Evolutionary conservation across 139 green algal species (phyloP), one percentile per base, ranked within the genome.

Genomic region (Chlorella sp.): DNA sequence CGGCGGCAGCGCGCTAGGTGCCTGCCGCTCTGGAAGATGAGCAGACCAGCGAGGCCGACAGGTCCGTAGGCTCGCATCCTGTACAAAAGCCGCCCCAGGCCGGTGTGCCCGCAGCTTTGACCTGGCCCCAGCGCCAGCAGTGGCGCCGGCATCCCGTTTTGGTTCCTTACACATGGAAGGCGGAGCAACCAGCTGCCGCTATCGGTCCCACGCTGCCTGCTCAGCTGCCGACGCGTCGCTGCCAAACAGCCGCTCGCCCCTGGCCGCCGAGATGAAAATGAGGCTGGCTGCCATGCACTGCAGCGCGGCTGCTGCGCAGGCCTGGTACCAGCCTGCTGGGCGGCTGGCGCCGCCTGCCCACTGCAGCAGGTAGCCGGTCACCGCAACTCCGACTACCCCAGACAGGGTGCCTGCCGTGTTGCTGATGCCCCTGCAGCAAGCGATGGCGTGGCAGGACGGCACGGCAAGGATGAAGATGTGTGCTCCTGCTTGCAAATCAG

Each of bases 311-410:
- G 95, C 41, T 1, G 60, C 76, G 30, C 97, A 93, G 16, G 94
- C 95, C 32, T 75, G 56, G 69, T 88, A 94, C 96, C 96, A 99
- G 41, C 96, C 96, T 0, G 25, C 65, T 4, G 89, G 41, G 3
- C 80, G 85, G 2, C 41, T 78, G 1, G 88, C 90, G 13, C 91
- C 92, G 23, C 93, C 91, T 0, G 87, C 74, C n/a, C 84, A 60
- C 80, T 98, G 91, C 63, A 99, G 90, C 67, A 99, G 91, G 38
- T 90, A 84, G 26, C 97, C 97, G 0, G 97, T 99, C 1, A 95
- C 89, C 0, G 92, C 88, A n/a, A 99, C 96, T 3, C 97, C 97
- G 12, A 99, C 92, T 23, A 99, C 93, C 3, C 97, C 91, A 15
- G 94, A 87, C 26, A 96, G n/a, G 6, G 94, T 97, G 18, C 94